phyloP scores from a whole-genome alignment of 2,329 filamentous ascomycete genomes.

The Didymella pomorum region DNA sequence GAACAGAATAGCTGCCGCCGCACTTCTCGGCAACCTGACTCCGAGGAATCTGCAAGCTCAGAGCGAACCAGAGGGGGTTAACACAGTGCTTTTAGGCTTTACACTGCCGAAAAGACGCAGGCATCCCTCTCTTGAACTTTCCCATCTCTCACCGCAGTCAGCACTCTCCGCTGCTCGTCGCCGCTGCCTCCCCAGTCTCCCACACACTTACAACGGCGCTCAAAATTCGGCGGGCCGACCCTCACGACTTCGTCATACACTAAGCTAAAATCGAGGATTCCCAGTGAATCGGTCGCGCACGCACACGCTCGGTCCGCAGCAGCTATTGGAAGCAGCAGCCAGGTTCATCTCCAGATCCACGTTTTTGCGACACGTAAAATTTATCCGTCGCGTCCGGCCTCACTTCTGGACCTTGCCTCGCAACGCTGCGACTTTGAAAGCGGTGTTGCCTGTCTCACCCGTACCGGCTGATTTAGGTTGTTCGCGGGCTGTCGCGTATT shows the following conservation, averaged over 20 bases:
- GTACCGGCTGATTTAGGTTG: slow-evolving; percentile 20
- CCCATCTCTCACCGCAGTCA: slow-evolving; percentile 12
- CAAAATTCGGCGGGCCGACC: slow-evolving; percentile 43
- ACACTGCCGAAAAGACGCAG: slow-evolving; percentile 12
- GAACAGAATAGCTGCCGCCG: slow-evolving; percentile 34
- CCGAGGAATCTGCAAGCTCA: slow-evolving; percentile 33
- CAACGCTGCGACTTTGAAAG: slow-evolving; percentile 30
- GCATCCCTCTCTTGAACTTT: slow-evolving; percentile 10
- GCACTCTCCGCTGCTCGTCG: slow-evolving; percentile 8
- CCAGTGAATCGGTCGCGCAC: slow-evolving; percentile 35
- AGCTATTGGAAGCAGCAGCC: slow-evolving; percentile 3
- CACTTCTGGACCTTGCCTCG: slow-evolving; percentile 19
- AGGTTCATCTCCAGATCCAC: slow-evolving; percentile 3
- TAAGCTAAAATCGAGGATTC: slow-evolving; percentile 33
- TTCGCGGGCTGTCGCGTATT: slow-evolving; percentile 26
- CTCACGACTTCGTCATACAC: slow-evolving; percentile 42
- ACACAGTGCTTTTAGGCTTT: slow-evolving; percentile 22
- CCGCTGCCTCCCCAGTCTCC: slow-evolving; percentile 16
- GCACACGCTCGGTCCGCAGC: slow-evolving; percentile 20
- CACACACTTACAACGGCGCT: slow-evolving; percentile 27
- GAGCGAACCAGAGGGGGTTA: slow-evolving; percentile 34
- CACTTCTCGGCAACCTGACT: slow-evolving; percentile 34
- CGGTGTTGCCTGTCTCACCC: slow-evolving; percentile 28
- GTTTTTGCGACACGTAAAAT: slow-evolving; percentile 31
- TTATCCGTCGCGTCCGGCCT: slow-evolving; percentile 28